A percentile compares a stretch with the other conserved stretches of the same genome.
Conservation (phyloP, 192 early-diverging fungal genomes). For the Coemansia nantahalensis region DNA sequence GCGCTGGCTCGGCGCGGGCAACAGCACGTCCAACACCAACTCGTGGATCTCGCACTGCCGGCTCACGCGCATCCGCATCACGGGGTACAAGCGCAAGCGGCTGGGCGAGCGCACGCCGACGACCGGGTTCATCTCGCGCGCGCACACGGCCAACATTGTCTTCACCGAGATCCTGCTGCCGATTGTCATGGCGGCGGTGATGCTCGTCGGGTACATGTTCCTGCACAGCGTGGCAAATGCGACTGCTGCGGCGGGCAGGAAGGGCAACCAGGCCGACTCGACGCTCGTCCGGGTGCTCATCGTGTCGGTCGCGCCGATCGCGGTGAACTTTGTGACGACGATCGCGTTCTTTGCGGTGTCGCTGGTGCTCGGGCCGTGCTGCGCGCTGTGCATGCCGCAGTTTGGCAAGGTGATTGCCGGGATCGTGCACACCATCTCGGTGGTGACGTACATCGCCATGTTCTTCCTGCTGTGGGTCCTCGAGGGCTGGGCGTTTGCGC, state of each 20-base stretch:
- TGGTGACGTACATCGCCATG: slow-evolving; percentile 59
- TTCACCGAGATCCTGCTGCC: slow-evolving; percentile 71
- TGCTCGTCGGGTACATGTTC: slow-evolving; percentile 65
- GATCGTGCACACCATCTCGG: slow-evolving; percentile 61
- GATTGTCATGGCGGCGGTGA: slow-evolving; percentile 59
- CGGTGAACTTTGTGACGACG: slow-evolving; percentile 65
- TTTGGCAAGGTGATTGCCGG: slow-evolving; percentile 73
- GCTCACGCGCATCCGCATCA: slow-evolving; percentile 66
- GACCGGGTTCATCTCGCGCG: slow-evolving; percentile 62
- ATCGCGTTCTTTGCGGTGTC: slow-evolving; percentile 65
- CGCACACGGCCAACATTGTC: slow-evolving; percentile 66
- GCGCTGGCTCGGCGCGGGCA: slow-evolving; percentile 80
- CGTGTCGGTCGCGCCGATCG: slow-evolving; percentile 67
- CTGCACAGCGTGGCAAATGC: slow-evolving; percentile 62
- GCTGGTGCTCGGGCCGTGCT: slow-evolving; percentile 59
- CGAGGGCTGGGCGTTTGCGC: slow-evolving; percentile 63
- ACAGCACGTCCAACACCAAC: slow-evolving; percentile 68
- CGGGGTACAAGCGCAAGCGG: slow-evolving; percentile 75
- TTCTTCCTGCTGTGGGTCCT: slow-evolving; percentile 67
- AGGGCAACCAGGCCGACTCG: slow-evolving; percentile 42
- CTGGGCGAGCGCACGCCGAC: slow-evolving; percentile 63
- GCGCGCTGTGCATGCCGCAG: slow-evolving; percentile 62
- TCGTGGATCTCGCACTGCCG: slow-evolving; percentile 81
- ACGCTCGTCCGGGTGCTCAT: slow-evolving; percentile 59
- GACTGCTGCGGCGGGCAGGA: slow-evolving; percentile 20